Evolutionary conservation across 257 asterid genomes (phyloP), one percentile per base, ranked within the genome.

Genomic region (Misopates orontium): DNA sequence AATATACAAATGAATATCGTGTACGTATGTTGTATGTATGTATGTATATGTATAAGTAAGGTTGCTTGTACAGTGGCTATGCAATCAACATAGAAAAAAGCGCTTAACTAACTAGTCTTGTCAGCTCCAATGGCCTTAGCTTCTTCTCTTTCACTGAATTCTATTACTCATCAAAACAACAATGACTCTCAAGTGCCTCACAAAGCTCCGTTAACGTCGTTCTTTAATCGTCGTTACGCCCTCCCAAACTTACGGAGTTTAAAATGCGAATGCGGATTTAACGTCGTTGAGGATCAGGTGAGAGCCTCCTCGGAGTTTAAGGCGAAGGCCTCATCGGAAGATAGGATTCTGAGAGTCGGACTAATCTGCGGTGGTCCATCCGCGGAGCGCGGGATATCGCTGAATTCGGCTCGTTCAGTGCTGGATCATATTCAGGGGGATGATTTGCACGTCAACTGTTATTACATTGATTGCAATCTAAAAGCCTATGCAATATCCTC

Each of bases 371-470:
- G 96, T 8, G 96, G 96, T 16, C 96, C 96, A 62, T 89, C 96
- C 3, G 87, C 93, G 11, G 96, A 89, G 82, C 91, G 95, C 39
- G 96, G 96, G 17, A 89, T 89, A 47, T 89, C 95, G 0, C 88
- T 89, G 40, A 89, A 89, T 60, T 87, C 96, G 32, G 95, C 90
- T 52, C 88, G 95, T n/a, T 89, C 96, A 8, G 96, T 89, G 54
- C 90, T 89, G 16, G 96, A 89, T 87, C 93, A 87, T 48, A 84
- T 89, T 54, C 90, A 86, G 95, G 96, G 94, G 68, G 87, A 77
- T 49, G 94, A 89, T 80, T 73, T 87, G 81, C 85, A 76, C 22
- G 93, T 86, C 41, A 84, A 87, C 84, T 89, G 96, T 79, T 89
- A 86, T 75, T 89, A 86, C 78, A 86, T 86, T 64, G 93, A 89